Evolutionary conservation across 1,284 basidiomycete species (phyloP), one percentile per base, ranked within the genome.

Genomic region (Sphaerobolus stellatus): DNA sequence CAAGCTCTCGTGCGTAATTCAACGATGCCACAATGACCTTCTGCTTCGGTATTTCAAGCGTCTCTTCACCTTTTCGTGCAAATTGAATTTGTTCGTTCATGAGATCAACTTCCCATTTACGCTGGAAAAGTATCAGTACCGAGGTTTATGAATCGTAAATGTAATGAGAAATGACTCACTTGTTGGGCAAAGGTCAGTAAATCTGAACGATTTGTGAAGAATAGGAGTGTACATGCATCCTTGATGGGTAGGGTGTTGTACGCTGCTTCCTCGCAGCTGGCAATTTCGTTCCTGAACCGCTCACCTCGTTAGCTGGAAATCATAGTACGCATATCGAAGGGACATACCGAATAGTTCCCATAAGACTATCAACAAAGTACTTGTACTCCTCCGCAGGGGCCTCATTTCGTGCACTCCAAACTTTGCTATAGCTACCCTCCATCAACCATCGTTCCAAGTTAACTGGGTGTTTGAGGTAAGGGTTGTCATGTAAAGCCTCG

Each of bases 371-470:
- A 14, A 94, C 86, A 66, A 96, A 96, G 76, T 88, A 91, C 62
- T 85, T 87, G 75, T 94, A 94, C 68, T 96, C 94, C 58, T 90
- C 87, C 31, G 85, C 81, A 2, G 90, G 90, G 2, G 90, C 92
- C 63, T 94, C 86, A 60, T 92, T 88, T 61, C 94, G 83, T 40
- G 95, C 94, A 61, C 91, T 86, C 93, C 96, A 99, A 3, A 99
- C 95, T 71, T 98, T 97, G 71, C 92, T 94, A 71, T 99, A 99
- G 65, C 89, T 90, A 33, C 96, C 96, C 70, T 99, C 97, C 96
- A 99, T 99, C 56, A 99, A 80, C 92, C 95, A 98, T 48, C 92
- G 80, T 71, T 99, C 97, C 56, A 94, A 80, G 68, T 94, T 92
- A 55, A 94, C 87, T 2, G 92, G 90, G 68, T 94, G 90, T 56